Evolutionary conservation across 2,329 filamentous ascomycete species (phyloP).

Genomic region (Diaporthe capsici): DNA sequence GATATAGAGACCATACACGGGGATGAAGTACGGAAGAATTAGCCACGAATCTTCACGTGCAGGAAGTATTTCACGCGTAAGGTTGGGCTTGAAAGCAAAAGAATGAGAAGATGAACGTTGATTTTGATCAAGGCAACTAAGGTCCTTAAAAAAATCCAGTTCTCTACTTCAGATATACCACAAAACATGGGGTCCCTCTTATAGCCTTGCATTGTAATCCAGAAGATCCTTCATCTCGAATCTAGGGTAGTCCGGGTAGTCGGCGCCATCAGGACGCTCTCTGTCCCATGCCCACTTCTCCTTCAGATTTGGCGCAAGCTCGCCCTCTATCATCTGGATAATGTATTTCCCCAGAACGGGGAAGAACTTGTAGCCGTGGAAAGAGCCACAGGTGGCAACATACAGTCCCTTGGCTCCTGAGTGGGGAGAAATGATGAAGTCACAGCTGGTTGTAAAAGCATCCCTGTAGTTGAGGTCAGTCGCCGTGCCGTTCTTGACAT

Average conservation of each 20-base stretch:
- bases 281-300: constrained; percentile 72
- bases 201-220: constrained; percentile 45
- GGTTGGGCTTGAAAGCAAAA: neutral
- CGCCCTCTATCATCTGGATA: constrained; percentile 66
- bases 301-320: constrained; percentile 58
- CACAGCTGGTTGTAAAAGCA: constrained; percentile 71
- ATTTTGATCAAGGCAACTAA: neutral
- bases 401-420: constrained; percentile 66
- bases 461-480: constrained; percentile 64
- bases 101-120: neutral
- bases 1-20: neutral
- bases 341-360: constrained; percentile 75
- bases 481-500: neutral
- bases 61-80: neutral
- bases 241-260: constrained; percentile 70
- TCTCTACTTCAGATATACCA: neutral
- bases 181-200: neutral
- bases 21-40: neutral
- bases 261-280: constrained; percentile 65
- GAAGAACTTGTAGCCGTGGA: constrained; percentile 79
- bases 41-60: neutral
- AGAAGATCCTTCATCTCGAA: constrained; percentile 69
- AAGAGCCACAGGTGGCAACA: constrained; percentile 75
- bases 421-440: constrained; percentile 75
- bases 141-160: too few relatives aligned